Evolutionary conservation across 176 grass and related monocot genomes (phyloP), one percentile per base, ranked within the genome.

Genomic region (Musa troglodytarum): DNA sequence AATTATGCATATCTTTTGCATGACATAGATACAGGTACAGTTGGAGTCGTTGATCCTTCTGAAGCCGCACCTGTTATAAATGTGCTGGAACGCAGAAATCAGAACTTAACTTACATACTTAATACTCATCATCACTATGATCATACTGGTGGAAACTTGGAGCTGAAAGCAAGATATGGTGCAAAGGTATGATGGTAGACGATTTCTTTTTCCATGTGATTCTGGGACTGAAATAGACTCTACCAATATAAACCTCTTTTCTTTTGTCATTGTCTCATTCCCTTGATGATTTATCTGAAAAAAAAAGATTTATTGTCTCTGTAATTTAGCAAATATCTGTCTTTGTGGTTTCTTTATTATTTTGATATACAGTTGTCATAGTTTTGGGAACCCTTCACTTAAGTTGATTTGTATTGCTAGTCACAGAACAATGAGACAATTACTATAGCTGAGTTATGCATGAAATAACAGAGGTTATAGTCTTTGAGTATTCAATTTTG

Each of bases 121-220:
- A 99, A 99, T 58, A 99, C 95, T 29, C 95, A 99, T 84, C 95
- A 99, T 86, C 95, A 99, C 83, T 79, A 85, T 82, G 95, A 99
- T 67, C 95, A 99, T 87, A 99, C 88, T 86, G 95, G 88, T 84
- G 90, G 95, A 65, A 99, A 99, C 77, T 81, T 99, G 87, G 95
- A 99, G 79, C 74, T 99, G 65, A 99, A 99, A 84, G 82, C 95
- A 51, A 90, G 89, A 73, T 99, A 99, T 87, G 95, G 95, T 82
- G 90, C 95, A 83, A 99, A 99, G 95, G 95, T 88, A 83, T 74
- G 26, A 15, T 28, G 50, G 64, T 53, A 53, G 21, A 61, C 29
- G 3, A 2, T 67, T 58, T 71, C 19, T 53, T 28, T 53, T 53
- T 73, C 24, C 29, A 3, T 55, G 7, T 55, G 34, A 43, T 43